Base-by-base conservation (phyloP, 129 eudicot species). In the Artemisia tridentata region DNA sequence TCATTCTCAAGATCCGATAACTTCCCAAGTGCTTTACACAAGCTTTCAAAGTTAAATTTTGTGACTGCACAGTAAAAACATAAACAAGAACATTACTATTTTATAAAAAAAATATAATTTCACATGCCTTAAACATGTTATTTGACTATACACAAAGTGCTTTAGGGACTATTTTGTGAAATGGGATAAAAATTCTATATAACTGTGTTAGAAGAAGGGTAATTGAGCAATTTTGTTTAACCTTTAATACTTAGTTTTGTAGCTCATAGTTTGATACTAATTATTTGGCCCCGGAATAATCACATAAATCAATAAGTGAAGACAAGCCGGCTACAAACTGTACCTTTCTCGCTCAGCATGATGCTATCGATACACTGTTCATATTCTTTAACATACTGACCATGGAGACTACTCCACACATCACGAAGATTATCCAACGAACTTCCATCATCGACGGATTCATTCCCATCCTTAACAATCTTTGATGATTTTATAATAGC, bases 351-450 rank as follows among this genome's bases (percentile, higher is more conserved):
- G 38, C 14, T 41, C 15, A 63, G 72, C 71, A 79, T 69, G 67
- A 85, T 80, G 68, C 65, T 80, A 52, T 82, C 85, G 8, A 85
- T 73, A 73, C 87, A 82, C 21, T 80, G 72, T 74, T 85, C 87
- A 69, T 82, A 85, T 72, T 82, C 87, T 70, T 80, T 64, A 15
- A 80, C 76, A 69, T 82, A 85, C 31, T 85, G 81, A 9, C 77
- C 55, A 67, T 64, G 80, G 63, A 85, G 85, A 71, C 50, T 31
- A 20, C 74, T 71, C 87, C 85, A 82, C 2, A 71, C 72, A 58
- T 63, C 74, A 49, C 80, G 80, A 23, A 75, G 80, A 68, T 82
- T 77, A 72, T 73, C 84, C 55, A 75, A 52, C 21, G 17, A 70
- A 23, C 16, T 53, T 16, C 54, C 68, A 64, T 64, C 68, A 23